Conservation (phyloP, 208 protist genomes). For the Naegleria gruberi region DNA sequence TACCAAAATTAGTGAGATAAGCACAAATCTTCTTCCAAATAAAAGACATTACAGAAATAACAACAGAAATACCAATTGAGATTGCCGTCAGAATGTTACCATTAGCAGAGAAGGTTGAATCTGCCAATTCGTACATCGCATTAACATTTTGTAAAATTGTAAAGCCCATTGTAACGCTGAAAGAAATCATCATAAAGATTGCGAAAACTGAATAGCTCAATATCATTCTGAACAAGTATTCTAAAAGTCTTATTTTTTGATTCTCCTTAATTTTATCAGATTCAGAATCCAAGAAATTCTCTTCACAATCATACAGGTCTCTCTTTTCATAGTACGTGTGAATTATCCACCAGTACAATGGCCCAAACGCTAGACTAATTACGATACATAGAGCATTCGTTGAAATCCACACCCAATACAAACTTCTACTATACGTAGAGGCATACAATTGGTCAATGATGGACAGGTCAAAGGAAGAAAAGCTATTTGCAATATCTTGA, state of each 20-base stretch:
- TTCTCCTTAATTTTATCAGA: background rate
- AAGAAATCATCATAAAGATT: background rate
- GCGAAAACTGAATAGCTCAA: background rate
- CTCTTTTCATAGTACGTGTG: background rate
- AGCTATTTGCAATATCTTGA: background rate
- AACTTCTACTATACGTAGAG: background rate
- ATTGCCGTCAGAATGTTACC: background rate
- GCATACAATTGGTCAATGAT: background rate
- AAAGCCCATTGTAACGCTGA: background rate
- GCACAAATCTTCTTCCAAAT: background rate
- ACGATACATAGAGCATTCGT: background rate
- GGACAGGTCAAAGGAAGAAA: background rate
- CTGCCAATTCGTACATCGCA: background rate
- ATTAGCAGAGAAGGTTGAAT: background rate
- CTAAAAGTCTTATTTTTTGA: background rate
- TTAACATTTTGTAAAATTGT: background rate
- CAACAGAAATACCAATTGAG: background rate
- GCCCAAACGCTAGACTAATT: background rate
- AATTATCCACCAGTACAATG: background rate
- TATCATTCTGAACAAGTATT: background rate
- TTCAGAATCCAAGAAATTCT: background rate
- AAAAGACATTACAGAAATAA: background rate
- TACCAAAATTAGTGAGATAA: constrained; percentile 4
- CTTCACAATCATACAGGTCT: background rate
- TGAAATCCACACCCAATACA: background rate